Percentiles rank a stretch among this genome's conserved stretches.
phyloP scores from a whole-genome alignment of 1,284 basidiomycete species.

The Leccinum glutinopallens region DNA sequence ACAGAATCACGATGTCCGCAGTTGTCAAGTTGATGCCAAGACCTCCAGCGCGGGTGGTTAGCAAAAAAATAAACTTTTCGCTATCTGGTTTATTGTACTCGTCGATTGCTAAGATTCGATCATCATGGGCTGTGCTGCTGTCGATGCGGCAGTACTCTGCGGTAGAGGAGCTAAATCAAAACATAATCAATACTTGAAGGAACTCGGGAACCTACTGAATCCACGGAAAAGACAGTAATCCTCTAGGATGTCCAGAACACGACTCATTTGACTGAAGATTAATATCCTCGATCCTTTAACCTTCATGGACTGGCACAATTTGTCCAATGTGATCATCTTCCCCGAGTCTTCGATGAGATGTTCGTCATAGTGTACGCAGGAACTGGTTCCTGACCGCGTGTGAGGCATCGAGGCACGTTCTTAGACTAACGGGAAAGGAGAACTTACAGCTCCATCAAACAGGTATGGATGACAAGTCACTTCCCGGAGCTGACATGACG shows the following conservation, averaged over 20 bases:
- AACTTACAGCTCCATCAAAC: constrained; percentile 79
- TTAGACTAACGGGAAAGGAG: constrained; percentile 7
- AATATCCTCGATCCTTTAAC: constrained; percentile 92
- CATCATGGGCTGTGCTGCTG: constrained; percentile 93
- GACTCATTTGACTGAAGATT: constrained; percentile 99
- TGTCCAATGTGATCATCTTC: constrained; percentile 98
- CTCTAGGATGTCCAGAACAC: constrained; percentile 92
- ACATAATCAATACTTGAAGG: background rate
- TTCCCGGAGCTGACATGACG: constrained; percentile 58
- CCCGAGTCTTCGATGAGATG: constrained; percentile 94
- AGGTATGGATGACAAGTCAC: constrained; percentile 86
- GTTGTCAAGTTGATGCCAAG: constrained; percentile 96
- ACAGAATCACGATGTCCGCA: constrained; percentile 96
- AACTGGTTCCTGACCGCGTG: constrained; percentile 75
- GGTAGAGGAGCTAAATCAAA: constrained; percentile 4
- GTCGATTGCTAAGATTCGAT: constrained; percentile 95
- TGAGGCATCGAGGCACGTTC: background rate
- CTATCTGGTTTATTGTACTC: constrained; percentile 96
- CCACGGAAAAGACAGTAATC: constrained; percentile 95
- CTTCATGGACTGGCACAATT: constrained; percentile 77
- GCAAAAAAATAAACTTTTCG: constrained; percentile 96
- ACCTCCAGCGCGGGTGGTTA: constrained; percentile 98
- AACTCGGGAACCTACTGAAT: constrained; percentile 67
- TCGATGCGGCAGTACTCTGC: constrained; percentile 97
- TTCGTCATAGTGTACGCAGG: constrained; percentile 99